phyloP scores from a whole-genome alignment of 2,329 filamentous ascomycete genomes.

The Mycocentrospora acerina region DNA sequence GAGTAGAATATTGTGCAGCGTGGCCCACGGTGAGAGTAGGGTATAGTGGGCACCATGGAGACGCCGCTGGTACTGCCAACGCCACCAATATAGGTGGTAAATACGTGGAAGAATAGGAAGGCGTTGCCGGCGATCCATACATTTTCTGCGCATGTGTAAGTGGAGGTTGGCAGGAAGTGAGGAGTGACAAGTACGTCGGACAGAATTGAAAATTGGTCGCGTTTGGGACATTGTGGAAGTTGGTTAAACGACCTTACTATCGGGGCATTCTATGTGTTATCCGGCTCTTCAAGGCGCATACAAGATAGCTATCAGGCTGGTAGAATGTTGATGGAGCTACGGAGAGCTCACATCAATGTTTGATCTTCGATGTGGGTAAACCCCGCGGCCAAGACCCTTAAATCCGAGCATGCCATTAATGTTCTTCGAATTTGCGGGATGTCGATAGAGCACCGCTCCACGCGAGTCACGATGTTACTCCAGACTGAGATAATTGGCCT shows the following conservation, averaged over 20 bases:
- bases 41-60: slow-evolving; percentile 87
- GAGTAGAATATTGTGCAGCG: slow-evolving; percentile 29
- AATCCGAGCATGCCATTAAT: slow-evolving; percentile 9
- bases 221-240: background rate
- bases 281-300: too few species aligned
- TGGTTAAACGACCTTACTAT: background rate
- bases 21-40: slow-evolving; percentile 13
- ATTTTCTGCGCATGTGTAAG: too few species aligned
- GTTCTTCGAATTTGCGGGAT: slow-evolving; percentile 7
- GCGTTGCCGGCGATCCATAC: slow-evolving; percentile 10
- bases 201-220: too few species aligned
- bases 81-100: slow-evolving; percentile 59
- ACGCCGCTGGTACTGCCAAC: slow-evolving; percentile 66
- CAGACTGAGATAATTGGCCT: slow-evolving; percentile 24
- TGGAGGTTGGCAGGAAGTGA: too few species aligned
- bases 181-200: too few species aligned
- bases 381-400: slow-evolving; percentile 22
- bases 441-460: background rate
- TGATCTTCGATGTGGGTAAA: slow-evolving; percentile 1
- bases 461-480: slow-evolving; percentile 12
- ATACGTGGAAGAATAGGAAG: slow-evolving; percentile 36
- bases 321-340: background rate
- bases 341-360: background rate
- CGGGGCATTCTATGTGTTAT: too few species aligned
- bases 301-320: background rate